Evolutionary conservation across 1,284 basidiomycete species (phyloP).

Genomic region (Puccinia hordei): DNA sequence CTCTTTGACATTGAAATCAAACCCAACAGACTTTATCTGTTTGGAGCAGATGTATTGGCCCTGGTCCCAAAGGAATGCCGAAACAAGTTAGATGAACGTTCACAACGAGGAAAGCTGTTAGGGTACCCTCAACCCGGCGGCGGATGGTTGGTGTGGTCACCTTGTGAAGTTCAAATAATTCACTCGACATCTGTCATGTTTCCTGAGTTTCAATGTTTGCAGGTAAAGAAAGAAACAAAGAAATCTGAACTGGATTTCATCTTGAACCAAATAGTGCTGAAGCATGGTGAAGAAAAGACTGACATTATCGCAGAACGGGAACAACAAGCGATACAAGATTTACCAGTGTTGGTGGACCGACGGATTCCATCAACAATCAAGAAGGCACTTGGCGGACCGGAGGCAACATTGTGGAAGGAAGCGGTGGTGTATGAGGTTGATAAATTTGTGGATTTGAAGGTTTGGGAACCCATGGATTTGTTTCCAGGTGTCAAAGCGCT

Average conservation of each 20-base stretch:
- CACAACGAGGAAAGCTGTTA: no score
- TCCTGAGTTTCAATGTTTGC: slow-evolving; percentile 5
- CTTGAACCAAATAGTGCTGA: not conserved
- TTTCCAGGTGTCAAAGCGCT: not conserved
- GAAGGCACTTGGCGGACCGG: not conserved
- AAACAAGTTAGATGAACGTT: no score
- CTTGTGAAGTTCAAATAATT: no score
- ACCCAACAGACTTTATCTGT: no score
- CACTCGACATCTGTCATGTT: slow-evolving; percentile 13
- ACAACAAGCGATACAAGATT: not conserved
- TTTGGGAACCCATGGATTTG: not conserved
- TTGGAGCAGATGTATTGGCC: no score
- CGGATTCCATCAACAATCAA: not conserved
- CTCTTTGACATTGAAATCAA: no score
- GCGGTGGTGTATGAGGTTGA: not conserved
- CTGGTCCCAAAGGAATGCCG: no score
- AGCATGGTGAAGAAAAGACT: not conserved
- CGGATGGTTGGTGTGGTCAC: no score
- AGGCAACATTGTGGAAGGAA: not conserved
- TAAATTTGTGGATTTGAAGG: not conserved
- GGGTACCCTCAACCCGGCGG: no score
- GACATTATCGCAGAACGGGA: not conserved
- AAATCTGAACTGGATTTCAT: not conserved
- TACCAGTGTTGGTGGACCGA: not conserved
- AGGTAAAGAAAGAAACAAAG: not conserved